Percentiles rank a stretch among this genome's conserved stretches.
These are phyloP conservation scores for Eutrema yunnanense DNA, from an alignment of 345 rosid genomes.

Conservation along the genomic window DNA sequence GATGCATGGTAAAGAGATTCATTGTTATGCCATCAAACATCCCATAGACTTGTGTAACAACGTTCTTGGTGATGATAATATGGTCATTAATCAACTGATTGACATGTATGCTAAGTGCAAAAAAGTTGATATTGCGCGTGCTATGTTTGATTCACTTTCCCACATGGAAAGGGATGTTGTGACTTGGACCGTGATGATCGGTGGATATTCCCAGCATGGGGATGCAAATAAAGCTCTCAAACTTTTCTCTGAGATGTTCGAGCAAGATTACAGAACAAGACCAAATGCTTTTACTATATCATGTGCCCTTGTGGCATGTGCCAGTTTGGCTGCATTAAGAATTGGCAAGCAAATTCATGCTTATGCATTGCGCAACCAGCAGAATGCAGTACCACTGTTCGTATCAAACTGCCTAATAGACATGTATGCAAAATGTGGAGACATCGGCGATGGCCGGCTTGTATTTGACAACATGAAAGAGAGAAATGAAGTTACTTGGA, in stretches of 20 bases:
- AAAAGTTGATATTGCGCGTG: slow-evolving; percentile 32
- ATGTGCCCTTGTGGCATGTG: slow-evolving; percentile 78
- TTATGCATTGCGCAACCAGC: slow-evolving; percentile 49
- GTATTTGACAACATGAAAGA: slow-evolving; percentile 57
- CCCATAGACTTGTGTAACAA: slow-evolving; percentile 32
- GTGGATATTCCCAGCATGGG: slow-evolving; percentile 83
- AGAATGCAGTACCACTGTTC: slow-evolving; percentile 28
- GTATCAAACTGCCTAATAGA: slow-evolving; percentile 74
- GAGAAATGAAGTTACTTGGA: slow-evolving; percentile 72
- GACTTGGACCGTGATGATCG: slow-evolving; percentile 83
- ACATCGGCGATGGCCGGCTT: slow-evolving; percentile 45
- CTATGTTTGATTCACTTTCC: slow-evolving; percentile 49
- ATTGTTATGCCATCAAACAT: slow-evolving; percentile 59
- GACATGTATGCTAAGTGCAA: slow-evolving; percentile 84
- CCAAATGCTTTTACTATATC: slow-evolving; percentile 76
- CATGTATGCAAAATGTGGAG: slow-evolving; percentile 83
- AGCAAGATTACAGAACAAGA: slow-evolving; percentile 37
- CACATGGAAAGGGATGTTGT: slow-evolving; percentile 53
- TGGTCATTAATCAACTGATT: slow-evolving; percentile 60
- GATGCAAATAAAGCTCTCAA: slow-evolving; percentile 66
- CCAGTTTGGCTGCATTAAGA: slow-evolving; percentile 63
- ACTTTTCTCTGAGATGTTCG: slow-evolving; percentile 57
- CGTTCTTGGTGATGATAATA: slow-evolving; percentile 41
- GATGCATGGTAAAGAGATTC: slow-evolving; percentile 69
- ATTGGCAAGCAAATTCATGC: slow-evolving; percentile 72